Evolutionary conservation across 202 grass and related monocot species (phyloP).

Genomic region (Zizania palustris): DNA sequence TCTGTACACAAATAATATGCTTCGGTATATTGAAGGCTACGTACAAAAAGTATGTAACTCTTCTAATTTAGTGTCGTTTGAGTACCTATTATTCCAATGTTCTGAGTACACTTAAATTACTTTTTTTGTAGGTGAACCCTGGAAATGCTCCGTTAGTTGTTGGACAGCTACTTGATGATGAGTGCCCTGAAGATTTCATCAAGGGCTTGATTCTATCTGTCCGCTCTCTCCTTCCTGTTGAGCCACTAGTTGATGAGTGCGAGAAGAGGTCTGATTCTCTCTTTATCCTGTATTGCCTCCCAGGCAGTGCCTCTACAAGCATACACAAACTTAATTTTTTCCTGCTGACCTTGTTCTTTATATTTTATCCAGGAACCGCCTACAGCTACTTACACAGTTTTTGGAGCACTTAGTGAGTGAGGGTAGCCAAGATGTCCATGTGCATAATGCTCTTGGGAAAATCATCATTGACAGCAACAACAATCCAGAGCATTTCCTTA

Average conservation of each 20-base stretch:
- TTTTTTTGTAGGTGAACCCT: conserved; percentile 79
- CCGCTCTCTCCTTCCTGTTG: conserved; percentile 94
- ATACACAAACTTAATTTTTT: neutral
- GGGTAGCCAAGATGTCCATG: conserved; percentile 98
- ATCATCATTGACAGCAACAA: conserved; percentile 99
- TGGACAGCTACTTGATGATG: conserved; percentile 91
- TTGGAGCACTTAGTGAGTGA: conserved; percentile 93
- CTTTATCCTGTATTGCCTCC: neutral
- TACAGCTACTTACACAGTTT: conserved; percentile 82
- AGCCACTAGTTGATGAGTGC: conserved; percentile 89
- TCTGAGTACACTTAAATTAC: no score
- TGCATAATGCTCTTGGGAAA: conserved; percentile 95
- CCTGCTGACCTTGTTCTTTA: conserved; percentile 35
- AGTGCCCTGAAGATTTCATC: conserved; percentile 98
- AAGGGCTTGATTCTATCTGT: conserved; percentile 98
- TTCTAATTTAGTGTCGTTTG: conserved; percentile 19
- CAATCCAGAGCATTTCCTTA: conserved; percentile 97
- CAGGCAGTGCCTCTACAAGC: neutral
- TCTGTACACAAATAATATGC: conserved; percentile 95
- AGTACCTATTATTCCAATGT: neutral
- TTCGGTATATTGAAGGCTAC: conserved; percentile 97
- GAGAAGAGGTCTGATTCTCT: conserved; percentile 81
- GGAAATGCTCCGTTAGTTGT: conserved; percentile 92
- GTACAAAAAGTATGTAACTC: conserved; percentile 75
- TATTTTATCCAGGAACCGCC: conserved; percentile 73